Evolutionary conservation across 1,284 basidiomycete genomes (phyloP).

Genomic region (Clitocybe nebularis): DNA sequence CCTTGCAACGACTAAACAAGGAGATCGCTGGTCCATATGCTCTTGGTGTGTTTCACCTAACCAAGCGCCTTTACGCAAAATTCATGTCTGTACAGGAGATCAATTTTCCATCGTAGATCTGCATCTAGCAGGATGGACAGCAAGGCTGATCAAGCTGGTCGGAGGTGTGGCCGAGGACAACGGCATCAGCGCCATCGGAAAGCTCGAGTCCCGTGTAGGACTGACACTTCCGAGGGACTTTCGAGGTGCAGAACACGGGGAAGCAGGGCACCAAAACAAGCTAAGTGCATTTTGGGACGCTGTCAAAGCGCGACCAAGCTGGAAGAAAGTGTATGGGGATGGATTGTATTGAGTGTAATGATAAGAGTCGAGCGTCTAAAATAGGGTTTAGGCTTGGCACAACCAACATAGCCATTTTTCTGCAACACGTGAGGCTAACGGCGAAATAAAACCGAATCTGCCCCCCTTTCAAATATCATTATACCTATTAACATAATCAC

Average conservation of each 20-base stretch:
- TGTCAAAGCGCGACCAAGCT: conserved; percentile 61
- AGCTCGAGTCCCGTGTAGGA: conserved; percentile 49
- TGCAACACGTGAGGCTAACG: conserved; percentile 12
- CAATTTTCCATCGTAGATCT: conserved; percentile 79
- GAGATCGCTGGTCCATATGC: conserved; percentile 69
- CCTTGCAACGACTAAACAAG: conserved; percentile 40
- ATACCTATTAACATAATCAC: too few species aligned
- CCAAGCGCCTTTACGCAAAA: conserved; percentile 24
- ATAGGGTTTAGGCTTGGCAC: neutral
- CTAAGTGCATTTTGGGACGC: conserved; percentile 65
- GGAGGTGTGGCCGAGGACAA: conserved; percentile 48
- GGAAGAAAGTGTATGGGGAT: conserved; percentile 59
- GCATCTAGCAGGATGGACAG: conserved; percentile 77
- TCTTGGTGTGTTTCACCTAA: conserved; percentile 49
- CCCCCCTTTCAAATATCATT: too few species aligned
- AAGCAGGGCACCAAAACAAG: conserved; percentile 35
- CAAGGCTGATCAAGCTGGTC: conserved; percentile 54
- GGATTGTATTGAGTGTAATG: conserved; percentile 37
- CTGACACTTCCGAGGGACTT: conserved; percentile 44
- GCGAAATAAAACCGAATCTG: conserved; percentile 8
- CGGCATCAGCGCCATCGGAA: conserved; percentile 44
- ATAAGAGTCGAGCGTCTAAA: neutral
- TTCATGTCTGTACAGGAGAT: conserved; percentile 49
- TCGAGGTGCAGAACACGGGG: conserved; percentile 20
- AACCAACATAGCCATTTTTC: conserved; percentile 4